phyloP scores from a whole-genome alignment of 176 grass and related monocot genomes.

The Stipa capillata region DNA sequence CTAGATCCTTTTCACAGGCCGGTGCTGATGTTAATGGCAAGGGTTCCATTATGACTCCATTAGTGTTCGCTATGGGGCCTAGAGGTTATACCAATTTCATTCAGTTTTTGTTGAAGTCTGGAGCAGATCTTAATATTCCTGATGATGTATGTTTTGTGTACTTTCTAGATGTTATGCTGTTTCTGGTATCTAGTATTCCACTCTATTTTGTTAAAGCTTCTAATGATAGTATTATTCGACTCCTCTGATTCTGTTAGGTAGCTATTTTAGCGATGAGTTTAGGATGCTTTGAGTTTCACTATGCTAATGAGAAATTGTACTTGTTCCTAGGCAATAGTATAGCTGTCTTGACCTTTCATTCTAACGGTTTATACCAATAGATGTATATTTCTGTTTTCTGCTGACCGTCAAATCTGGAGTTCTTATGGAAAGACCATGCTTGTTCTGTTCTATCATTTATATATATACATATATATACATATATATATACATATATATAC shows the following conservation, averaged over 20 bases:
- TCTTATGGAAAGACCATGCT: neutral
- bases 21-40: slow-evolving; percentile 35
- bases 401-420: neutral
- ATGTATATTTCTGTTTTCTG: neutral
- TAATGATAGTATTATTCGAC: neutral
- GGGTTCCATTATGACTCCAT: neutral
- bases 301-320: neutral
- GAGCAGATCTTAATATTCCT: slow-evolving; percentile 31
- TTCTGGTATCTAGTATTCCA: neutral
- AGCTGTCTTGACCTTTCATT: neutral
- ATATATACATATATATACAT: neutral
- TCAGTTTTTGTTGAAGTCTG: slow-evolving; percentile 13
- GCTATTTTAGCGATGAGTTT: neutral
- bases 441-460: neutral
- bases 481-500: neutral
- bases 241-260: neutral
- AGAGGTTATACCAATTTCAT: slow-evolving; percentile 26
- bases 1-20: slow-evolving; percentile 13
- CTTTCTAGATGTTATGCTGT: neutral
- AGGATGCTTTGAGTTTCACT: neutral
- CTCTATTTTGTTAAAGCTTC: neutral
- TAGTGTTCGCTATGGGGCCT: neutral
- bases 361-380: neutral
- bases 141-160: slow-evolving; percentile 23
- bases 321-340: neutral